Base-by-base conservation (phyloP, 2,329 filamentous ascomycete genomes). In the Sodiomyces alkalinus region DNA sequence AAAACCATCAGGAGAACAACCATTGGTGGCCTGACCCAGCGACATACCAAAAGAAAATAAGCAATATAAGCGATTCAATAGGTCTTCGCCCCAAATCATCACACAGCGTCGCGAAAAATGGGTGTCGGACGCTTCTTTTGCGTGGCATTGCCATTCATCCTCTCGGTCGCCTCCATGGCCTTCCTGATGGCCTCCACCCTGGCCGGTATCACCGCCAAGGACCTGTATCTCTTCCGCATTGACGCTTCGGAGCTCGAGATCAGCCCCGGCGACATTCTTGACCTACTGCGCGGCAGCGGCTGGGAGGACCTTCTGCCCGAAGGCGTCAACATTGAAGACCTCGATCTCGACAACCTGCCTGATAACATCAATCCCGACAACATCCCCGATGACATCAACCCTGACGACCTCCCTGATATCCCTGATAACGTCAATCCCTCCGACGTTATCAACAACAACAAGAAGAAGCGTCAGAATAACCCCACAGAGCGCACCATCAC, bases 81-180 rank as follows among this genome's bases (percentile, higher is more conserved):
- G n/a, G n/a, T n/a, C n/a, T n/a, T n/a, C n/a, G n/a, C n/a, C n/a
- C n/a, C n/a, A n/a, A n/a, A n/a, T n/a, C n/a, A n/a, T n/a, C n/a
- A n/a, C n/a, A n/a, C n/a, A n/a, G n/a, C n/a, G n/a, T n/a, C n/a
- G n/a, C n/a, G n/a, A n/a, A n/a, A n/a, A n/a, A 67, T 67, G 62
- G 53, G 77, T 57, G 64, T 69, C 47, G 86, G 82, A 41, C 73
- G 87, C 47, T 72, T 87, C 44, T 61, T 80, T 51, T 94, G 85
- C 58, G 90, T 96, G 56, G 70, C 80, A 55, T 62, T 85, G 60
- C 87, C 87, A 35, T 85, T 93, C 56, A 62, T 71, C 39, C 68
- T 93, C 46, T 87, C 82, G 13, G 57, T 90, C 43, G 79, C 68
- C 38, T 77, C 80, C 33, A 62, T 94, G 44, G 58, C 90, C 43